Evolutionary conservation across 345 rosid genomes (phyloP), one percentile per base, ranked within the genome.

Genomic region (Odontarrhena argentea): DNA sequence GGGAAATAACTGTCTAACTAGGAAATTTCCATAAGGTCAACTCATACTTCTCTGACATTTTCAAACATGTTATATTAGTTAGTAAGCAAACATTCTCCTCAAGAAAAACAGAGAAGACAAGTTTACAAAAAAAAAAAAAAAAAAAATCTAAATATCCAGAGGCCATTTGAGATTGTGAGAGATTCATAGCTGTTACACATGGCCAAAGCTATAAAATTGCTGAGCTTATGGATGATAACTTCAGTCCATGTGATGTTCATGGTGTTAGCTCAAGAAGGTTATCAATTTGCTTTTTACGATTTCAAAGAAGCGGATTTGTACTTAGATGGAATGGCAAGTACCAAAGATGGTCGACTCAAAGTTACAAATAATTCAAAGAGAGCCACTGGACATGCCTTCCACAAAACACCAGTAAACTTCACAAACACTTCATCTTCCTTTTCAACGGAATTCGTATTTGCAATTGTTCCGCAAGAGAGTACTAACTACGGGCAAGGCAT

Each of bases 321-420:
- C 22, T 2, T 44, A 12, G 49, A 44, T 44, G 49, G 49, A 44
- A 8, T 44, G 49, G 49, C 49, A 5, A n/a, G 5, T 38, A 59
- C 47, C 70, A 9, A 73, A 34, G 42, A 38, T 49, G 85, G 87
- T 28, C 68, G 77, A 0, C 51, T 79, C 49, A 69, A 84, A 77
- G 78, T 83, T 1, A 81, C 87, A 32, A 75, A 83, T 60, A 70
- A 50, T 58, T 67, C 80, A 10, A 8, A 70, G 6, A 14, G 18
- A 2, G 25, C 72, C 14, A 13, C 2, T 1, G 86, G 79, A 8
- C 78, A 70, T 51, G 81, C 84, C 50, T 77, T 81, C 71, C 63
- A 55, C 36, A 46, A 61, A 8, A 54, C 35, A 25, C 80, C 84
- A 1, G 18, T 77, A 38, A 38, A 9, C 3, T 38, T 38, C 42